A percentile compares a stretch with the other conserved stretches of the same genome.
These are phyloP conservation scores for Psilocybe azurescens DNA, from an alignment of 768 basidiomycete species.

Conservation along the genomic window DNA sequence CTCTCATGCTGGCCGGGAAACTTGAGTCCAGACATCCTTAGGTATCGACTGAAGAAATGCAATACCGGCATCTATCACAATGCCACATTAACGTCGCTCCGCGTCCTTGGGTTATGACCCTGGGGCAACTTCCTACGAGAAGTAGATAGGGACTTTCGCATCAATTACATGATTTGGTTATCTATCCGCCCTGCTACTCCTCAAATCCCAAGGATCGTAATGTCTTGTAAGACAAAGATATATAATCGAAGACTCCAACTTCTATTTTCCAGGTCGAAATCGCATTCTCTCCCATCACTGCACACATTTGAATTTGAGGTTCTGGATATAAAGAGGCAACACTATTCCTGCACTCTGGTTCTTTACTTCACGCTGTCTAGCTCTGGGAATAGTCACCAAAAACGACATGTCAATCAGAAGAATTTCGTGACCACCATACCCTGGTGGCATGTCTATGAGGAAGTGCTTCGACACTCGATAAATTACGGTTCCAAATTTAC, in stretches of 20 bases:
- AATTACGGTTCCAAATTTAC: no score
- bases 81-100: background rate
- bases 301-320: background rate
- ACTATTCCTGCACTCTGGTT: background rate
- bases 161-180: background rate
- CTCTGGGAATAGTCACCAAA: background rate
- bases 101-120: no score
- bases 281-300: background rate
- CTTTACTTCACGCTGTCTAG: background rate
- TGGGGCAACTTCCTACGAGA: no score
- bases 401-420: background rate
- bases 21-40: constrained; percentile 11
- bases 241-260: background rate
- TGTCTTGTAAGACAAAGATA: background rate
- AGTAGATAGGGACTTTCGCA: background rate
- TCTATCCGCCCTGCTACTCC: background rate
- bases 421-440: background rate
- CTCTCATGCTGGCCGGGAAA: constrained; percentile 41
- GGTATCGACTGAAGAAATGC: background rate
- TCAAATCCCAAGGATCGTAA: no score
- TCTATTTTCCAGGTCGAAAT: background rate
- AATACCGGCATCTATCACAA: background rate
- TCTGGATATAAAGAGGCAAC: background rate
- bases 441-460: background rate
- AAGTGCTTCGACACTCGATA: background rate